Evolutionary conservation across 2,329 filamentous ascomycete species (phyloP).

Genomic region (Beauveria sp.): DNA sequence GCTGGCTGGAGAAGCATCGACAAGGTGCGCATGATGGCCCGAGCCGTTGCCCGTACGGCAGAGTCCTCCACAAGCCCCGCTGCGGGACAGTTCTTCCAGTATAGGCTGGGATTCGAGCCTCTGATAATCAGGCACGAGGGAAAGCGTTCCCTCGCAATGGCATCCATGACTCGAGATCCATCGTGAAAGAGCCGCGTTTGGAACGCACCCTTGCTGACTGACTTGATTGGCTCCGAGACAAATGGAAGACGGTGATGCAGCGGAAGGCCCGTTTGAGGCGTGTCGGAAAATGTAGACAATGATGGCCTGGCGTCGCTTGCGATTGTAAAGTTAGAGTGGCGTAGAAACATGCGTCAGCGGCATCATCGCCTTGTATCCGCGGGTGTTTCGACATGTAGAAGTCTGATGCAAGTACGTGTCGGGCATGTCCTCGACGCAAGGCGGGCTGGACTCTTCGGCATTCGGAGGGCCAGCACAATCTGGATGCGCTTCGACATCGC

Average conservation of each 20-base stretch:
- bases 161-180: not conserved
- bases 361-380: not conserved
- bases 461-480: too few relatives aligned
- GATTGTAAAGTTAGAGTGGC: not conserved
- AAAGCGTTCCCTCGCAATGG: not conserved
- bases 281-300: not conserved
- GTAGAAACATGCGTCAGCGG: not conserved
- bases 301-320: not conserved
- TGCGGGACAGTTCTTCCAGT: not conserved
- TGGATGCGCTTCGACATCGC: not conserved
- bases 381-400: not conserved
- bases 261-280: not conserved
- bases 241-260: not conserved
- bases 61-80: constrained; percentile 5
- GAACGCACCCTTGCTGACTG: not conserved
- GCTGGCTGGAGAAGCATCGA: not conserved
- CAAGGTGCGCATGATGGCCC: not conserved
- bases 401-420: not conserved
- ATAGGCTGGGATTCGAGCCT: not conserved
- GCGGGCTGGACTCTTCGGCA: not conserved
- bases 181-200: not conserved
- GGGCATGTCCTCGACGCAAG: not conserved
- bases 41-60: not conserved
- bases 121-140: not conserved
- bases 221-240: not conserved